Conservation (phyloP, 2,329 filamentous ascomycete genomes). For the Diaporthe sp. region DNA sequence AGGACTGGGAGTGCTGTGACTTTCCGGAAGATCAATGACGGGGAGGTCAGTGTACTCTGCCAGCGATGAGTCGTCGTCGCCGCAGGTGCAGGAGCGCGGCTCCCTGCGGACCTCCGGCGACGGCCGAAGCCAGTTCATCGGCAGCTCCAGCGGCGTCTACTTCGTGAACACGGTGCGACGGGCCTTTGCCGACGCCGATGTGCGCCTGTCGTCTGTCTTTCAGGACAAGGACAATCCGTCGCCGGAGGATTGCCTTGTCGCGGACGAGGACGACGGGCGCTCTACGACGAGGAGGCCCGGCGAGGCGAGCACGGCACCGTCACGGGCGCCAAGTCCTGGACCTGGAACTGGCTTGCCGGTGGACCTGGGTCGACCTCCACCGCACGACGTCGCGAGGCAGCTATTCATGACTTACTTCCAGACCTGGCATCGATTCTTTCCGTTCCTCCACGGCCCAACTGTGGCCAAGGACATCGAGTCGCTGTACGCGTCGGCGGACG, state of each 20-base stretch:
- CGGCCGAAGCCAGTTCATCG: slow-evolving; percentile 59
- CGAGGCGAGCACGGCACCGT: not conserved
- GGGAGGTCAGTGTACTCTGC: not conserved
- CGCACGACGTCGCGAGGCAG: not conserved
- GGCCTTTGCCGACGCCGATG: slow-evolving; percentile 57
- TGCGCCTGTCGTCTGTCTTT: not conserved
- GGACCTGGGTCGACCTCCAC: not conserved
- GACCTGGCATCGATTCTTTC: not conserved
- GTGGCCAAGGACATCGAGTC: not conserved
- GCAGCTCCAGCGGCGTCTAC: slow-evolving; percentile 64
- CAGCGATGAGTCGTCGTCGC: not conserved
- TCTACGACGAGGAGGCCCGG: not conserved
- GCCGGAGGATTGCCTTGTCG: not conserved
- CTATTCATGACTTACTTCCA: not conserved
- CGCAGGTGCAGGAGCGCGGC: not conserved
- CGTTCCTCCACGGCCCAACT: not conserved
- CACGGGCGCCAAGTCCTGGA: not conserved
- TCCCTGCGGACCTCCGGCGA: not conserved
- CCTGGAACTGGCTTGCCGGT: not conserved
- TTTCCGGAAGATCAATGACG: not conserved
- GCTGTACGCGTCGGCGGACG: not conserved
- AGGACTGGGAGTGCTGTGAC: no score
- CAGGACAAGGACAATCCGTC: not conserved
- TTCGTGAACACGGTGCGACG: slow-evolving; percentile 66
- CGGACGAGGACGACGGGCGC: not conserved